Base-by-base conservation (phyloP, 345 rosid species). In the Salix arbutifolia region DNA sequence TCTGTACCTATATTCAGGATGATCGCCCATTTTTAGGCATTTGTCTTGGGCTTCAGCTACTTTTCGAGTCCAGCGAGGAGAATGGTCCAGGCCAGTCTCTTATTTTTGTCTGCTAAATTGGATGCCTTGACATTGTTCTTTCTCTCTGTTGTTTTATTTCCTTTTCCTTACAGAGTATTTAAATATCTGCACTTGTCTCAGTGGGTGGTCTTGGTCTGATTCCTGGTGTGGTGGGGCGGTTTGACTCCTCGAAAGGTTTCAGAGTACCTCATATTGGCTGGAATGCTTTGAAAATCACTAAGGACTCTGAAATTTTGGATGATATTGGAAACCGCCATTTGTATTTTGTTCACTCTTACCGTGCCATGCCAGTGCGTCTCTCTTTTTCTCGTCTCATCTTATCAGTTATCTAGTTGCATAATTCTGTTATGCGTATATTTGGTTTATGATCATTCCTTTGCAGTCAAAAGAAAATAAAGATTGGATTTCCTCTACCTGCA, bases 11-110 rank as follows among this genome's bases (percentile, higher is more conserved):
- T 82, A 90, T 92, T 76, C 86, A 92, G 84, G 87, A 87, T 14
- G 98, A 92, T 81, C 95, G 96, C 70, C 99, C 97, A 1, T 96
- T 96, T 83, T 84, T 96, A 78, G 98, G 99, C 81, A 96, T 96
- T 70, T 94, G 99, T 83, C 96, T 96, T 74, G 99, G 99, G 10
- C 89, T 96, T 82, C 98, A 94, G 71, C 86, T 94, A 19, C 98
- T 92, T 67, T 96, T 96, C 79, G 91, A 94, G 69, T 91, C 86
- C 40, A 96, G 99, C 69, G 91, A 89, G 69, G 99, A 96, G 88
- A 90, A 94, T 82, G 99, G 98, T 78, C 92, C 84, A 77, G 97
- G 99, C 90, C 44, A 77, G 82, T 73, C 61, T 42, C 13, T 11
- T 42, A 42, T 42, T 42, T 42, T 42, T 42, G 12, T 42, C 46